Percentiles rank a stretch among this genome's conserved stretches.
phyloP scores from a whole-genome alignment of 352 stramenopile species.

The Phytophthora meadii region DNA sequence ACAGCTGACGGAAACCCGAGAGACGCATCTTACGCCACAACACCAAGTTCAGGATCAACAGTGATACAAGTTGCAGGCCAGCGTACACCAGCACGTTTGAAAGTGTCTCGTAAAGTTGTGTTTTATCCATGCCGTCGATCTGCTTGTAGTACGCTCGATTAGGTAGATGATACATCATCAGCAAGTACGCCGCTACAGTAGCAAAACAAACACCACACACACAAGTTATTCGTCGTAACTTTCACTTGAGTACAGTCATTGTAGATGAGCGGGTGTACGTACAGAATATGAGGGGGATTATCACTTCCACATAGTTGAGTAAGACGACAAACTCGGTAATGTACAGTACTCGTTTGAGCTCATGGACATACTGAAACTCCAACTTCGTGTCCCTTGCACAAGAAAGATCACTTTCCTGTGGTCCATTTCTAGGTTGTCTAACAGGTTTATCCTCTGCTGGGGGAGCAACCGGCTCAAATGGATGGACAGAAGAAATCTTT shows the following conservation, averaged over 20 bases:
- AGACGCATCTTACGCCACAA: conserved; percentile 31
- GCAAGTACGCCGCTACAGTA: conserved; percentile 13
- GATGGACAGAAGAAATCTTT: too few species aligned
- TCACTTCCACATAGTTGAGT: conserved; percentile 33
- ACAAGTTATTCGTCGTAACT: not conserved
- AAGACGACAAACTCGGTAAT: conserved; percentile 29
- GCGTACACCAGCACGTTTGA: conserved; percentile 36
- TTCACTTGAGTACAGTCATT: too few species aligned
- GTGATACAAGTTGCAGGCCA: conserved; percentile 41
- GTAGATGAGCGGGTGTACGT: not conserved
- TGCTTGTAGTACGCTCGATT: conserved; percentile 38
- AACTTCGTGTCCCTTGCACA: not conserved
- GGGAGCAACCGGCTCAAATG: too few species aligned
- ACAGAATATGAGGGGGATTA: conserved; percentile 27
- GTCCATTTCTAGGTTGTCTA: too few species aligned
- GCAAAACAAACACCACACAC: not conserved
- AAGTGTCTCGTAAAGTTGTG: conserved; percentile 12
- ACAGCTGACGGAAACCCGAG: conserved; percentile 33
- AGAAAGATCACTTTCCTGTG: not conserved
- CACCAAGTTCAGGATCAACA: conserved; percentile 31
- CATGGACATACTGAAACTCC: conserved; percentile 12
- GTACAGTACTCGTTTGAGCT: conserved; percentile 19
- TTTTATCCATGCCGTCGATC: conserved; percentile 23
- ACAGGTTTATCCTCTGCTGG: too few species aligned
- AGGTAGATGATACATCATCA: conserved; percentile 31